Conservation (phyloP, 305 asterid species). For the Withania somnifera region DNA sequence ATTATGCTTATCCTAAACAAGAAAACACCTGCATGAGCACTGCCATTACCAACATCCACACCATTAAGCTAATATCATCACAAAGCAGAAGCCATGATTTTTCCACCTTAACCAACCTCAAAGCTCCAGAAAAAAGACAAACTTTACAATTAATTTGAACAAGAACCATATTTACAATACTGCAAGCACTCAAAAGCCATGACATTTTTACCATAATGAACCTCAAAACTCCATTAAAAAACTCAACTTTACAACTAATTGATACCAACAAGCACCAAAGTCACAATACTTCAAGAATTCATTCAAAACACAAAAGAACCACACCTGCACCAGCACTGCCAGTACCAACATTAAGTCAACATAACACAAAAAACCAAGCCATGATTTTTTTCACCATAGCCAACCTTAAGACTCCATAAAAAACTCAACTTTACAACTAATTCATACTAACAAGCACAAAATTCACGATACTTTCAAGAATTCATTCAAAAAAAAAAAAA, state of each 20-base stretch:
- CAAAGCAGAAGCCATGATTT: not conserved
- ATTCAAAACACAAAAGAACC: not conserved
- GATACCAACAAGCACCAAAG: not conserved
- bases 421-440: not conserved
- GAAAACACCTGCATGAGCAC: not conserved
- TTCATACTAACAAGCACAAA: not conserved
- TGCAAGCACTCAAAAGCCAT: not conserved
- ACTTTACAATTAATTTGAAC: not conserved
- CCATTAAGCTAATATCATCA: not conserved
- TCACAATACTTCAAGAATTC: not conserved
- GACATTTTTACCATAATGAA: not conserved
- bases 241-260: not conserved
- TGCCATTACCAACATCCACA: not conserved
- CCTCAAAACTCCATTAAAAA: not conserved
- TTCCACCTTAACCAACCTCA: not conserved
- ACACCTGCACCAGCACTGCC: not conserved
- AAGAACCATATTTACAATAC: not conserved
- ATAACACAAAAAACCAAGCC: not conserved
- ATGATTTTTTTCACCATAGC: not conserved
- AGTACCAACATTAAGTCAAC: not conserved
- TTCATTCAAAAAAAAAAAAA: not conserved
- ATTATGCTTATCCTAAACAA: too few species aligned
- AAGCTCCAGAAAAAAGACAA: not conserved
- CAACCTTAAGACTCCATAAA: not conserved
- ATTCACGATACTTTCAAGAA: not conserved